Evolutionary conservation across 2,329 filamentous ascomycete species (phyloP), one percentile per base, ranked within the genome.

Genomic region (Cryphonectria parasitica): DNA sequence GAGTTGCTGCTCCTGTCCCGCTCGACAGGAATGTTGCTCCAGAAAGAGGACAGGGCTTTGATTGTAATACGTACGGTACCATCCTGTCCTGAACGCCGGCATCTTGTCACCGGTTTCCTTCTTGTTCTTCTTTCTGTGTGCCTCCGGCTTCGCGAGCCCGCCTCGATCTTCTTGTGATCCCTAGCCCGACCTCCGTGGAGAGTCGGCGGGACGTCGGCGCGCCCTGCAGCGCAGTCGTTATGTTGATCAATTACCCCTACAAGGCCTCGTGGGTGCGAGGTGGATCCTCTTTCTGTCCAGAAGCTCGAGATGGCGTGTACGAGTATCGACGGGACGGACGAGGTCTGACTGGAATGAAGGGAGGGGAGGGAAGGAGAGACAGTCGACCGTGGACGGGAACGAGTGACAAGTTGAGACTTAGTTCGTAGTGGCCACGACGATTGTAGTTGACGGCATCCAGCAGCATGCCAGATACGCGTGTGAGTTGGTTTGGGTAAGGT

Each of bases 51-150:
- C 1, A 39, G 11, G 19, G 22, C 6, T 8, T 8, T 22, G 7
- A 39, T 10, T 11, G 22, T 31, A 13, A 13, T 8, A 84, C 84
- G 77, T 77, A 86, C 84, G 81, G 76, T 84, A 83, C 84, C 84
- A 86, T 74, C 84, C 84, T 73, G 85, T 75, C 74, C 83, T 82
- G 69, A 86, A 82, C 70, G 77, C 76, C 28, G 68, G 65, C 71
- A 72, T 72, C 25, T 66, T 70, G 65, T 49, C 39, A 36, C 43
- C 45, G 58, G 25, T 64, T 39, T 10, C 61, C 41, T 56, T 62
- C 45, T 49, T 49, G 2, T 49, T 2, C 22, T n/a, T 17, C 17
- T 49, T 31, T 66, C 63, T 66, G 25, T 25, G 39, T 15, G 13
- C 25, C 10, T 52, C 49, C 36, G 58, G 36, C 19, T 41, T 64